These are phyloP conservation scores for Kockovaella imperatae DNA, from an alignment of 768 basidiomycete genomes.

Conservation along the genomic window DNA sequence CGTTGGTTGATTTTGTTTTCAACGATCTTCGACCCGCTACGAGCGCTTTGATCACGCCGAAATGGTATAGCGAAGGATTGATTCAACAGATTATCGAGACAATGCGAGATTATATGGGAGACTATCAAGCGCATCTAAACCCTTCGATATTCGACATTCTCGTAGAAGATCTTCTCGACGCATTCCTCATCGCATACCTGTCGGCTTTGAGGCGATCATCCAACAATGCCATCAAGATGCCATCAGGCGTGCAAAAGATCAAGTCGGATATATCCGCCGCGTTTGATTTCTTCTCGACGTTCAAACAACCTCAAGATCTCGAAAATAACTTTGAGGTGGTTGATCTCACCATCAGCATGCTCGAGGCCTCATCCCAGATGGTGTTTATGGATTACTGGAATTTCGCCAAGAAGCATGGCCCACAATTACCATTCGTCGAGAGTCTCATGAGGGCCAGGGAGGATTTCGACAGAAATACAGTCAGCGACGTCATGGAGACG, in stretches of 20 bases:
- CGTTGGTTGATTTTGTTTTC: constrained; percentile 87
- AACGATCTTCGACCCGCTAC: constrained; percentile 85
- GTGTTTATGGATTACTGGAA: constrained; percentile 86
- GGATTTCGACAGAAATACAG: constrained; percentile 81
- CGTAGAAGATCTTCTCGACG: constrained; percentile 82
- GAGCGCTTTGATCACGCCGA: constrained; percentile 66
- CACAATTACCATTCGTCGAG: constrained; percentile 85
- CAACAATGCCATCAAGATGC: constrained; percentile 66
- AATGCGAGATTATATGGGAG: constrained; percentile 91
- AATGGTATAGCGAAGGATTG: constrained; percentile 79
- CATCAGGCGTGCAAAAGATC: constrained; percentile 73
- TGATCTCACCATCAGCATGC: constrained; percentile 68
- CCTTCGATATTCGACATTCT: constrained; percentile 82
- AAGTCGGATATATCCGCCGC: constrained; percentile 69
- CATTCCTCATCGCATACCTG: constrained; percentile 83
- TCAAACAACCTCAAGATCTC: constrained; percentile 70
- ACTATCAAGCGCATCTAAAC: constrained; percentile 87
- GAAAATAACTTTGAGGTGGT: constrained; percentile 77
- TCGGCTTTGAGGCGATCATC: constrained; percentile 73
- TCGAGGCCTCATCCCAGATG: constrained; percentile 80
- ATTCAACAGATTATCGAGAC: constrained; percentile 87
- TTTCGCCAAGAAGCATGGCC: constrained; percentile 89
- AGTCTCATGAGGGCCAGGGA: constrained; percentile 78
- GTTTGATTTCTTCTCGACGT: constrained; percentile 69
- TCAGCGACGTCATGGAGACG: constrained; percentile 86